These are phyloP conservation scores for Chondrus crispus DNA, from an alignment of 23 red algal genomes.

Conservation along the genomic window DNA sequence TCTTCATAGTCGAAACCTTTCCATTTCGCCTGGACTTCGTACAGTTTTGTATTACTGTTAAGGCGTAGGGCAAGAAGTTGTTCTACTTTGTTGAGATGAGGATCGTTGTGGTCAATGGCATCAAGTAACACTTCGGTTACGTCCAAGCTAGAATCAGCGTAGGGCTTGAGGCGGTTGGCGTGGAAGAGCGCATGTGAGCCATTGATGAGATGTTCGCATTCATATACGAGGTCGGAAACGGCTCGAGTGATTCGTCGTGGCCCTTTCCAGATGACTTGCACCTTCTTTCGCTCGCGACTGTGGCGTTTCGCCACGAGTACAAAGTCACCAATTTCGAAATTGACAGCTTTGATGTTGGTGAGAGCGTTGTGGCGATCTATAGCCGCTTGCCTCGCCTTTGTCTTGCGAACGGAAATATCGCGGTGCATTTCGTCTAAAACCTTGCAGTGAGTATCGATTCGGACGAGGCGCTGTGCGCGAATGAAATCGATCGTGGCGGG, in stretches of 20 bases:
- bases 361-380: neutral
- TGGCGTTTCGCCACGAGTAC: slow-evolving; percentile 6
- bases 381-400: neutral
- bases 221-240: neutral
- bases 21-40: no score
- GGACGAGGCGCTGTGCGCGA: neutral
- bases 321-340: neutral
- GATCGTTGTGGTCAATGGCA: no score
- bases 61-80: no score
- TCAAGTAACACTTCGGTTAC: no score
- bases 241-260: neutral
- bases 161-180: neutral
- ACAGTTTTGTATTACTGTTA: no score
- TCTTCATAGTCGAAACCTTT: no score
- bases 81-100: no score
- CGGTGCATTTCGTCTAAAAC: slow-evolving; percentile 17
- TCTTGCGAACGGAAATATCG: neutral
- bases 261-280: neutral
- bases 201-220: neutral
- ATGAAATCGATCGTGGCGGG: neutral
- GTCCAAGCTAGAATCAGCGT: no score
- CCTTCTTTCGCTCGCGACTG: neutral
- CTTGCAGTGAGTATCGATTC: neutral
- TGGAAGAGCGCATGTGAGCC: neutral
- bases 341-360: neutral